These are phyloP conservation scores for Lactarius evosmus DNA, from an alignment of 768 basidiomycete species.

Conservation along the genomic window DNA sequence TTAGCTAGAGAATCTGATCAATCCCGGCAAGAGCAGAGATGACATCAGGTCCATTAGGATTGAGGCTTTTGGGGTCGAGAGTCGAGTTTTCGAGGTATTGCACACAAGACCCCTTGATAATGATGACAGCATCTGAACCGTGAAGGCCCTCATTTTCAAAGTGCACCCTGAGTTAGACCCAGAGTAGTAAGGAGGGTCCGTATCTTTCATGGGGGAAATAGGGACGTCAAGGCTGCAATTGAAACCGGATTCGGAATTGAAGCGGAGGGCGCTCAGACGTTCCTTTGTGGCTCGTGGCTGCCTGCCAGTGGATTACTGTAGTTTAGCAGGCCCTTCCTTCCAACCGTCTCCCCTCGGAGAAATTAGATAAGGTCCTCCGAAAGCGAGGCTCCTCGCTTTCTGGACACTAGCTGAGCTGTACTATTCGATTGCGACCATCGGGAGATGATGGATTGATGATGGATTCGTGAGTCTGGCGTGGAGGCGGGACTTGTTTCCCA, in stretches of 20 bases:
- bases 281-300: neutral
- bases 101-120: neutral
- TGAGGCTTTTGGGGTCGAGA: neutral
- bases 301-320: neutral
- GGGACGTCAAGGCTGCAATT: neutral
- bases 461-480: neutral
- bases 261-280: neutral
- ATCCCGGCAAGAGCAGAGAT: neutral
- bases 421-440: neutral
- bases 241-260: neutral
- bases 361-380: neutral
- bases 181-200: neutral
- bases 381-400: neutral
- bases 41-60: neutral
- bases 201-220: neutral
- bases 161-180: neutral
- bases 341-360: neutral
- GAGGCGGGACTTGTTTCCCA: neutral
- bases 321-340: neutral
- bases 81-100: neutral
- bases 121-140: neutral
- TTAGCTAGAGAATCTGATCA: neutral
- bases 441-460: neutral
- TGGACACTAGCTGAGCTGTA: neutral
- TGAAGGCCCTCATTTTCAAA: neutral